Base-by-base conservation (phyloP, 192 early-diverging fungal genomes). In the Rhizoclosmatium sp. region DNA sequence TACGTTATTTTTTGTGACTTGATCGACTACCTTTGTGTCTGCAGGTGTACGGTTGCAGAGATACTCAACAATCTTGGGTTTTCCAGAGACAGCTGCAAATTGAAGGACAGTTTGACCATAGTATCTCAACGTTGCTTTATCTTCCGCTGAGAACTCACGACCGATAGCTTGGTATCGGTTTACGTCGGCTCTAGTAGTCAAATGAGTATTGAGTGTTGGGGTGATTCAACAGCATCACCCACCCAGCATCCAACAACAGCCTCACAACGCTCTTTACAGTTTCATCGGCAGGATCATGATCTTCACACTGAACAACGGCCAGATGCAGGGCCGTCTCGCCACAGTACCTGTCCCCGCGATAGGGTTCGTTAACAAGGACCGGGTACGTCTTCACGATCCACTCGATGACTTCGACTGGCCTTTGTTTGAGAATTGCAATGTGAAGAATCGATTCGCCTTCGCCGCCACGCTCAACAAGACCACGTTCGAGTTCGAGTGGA, bases 381-480 rank as follows among this genome's bases (percentile, higher is more conserved):
- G 49, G 67, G 41, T 59, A 78, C 21, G 19, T 47, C n/a, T 23
- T 78, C n/a, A 70, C 54, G 23, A 78, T 69, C 77, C 77, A 78
- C 10, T 40, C 12, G 4, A 61, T 45, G 31, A 78, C 10, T 14
- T 75, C 59, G 21, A 58, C 5, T 12, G 9, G 65, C 40, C 54
- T 66, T 41, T 47, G 59, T 2, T 16, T 14, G 19, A 78, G 39
- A 39, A 78, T 47, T 4, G 77, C 77, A 42, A 70, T 46, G 68
- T 78, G 77, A 10, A 78, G 69, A 12, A 78, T 62, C 3, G 77
- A 70, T 62, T 78, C 77, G 10, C 77, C 77, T 41, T 78, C 77
- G 39, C 46, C 67, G 23, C 67, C 66, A 49, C 77, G 77, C 31
- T 31, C 31, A 31, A 31, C 31, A 31, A 31, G 31, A 31, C 31